Percentiles rank a stretch among this genome's conserved stretches.
Conservation (phyloP, 2,329 filamentous ascomycete genomes). For the Exophiala mesophila region DNA sequence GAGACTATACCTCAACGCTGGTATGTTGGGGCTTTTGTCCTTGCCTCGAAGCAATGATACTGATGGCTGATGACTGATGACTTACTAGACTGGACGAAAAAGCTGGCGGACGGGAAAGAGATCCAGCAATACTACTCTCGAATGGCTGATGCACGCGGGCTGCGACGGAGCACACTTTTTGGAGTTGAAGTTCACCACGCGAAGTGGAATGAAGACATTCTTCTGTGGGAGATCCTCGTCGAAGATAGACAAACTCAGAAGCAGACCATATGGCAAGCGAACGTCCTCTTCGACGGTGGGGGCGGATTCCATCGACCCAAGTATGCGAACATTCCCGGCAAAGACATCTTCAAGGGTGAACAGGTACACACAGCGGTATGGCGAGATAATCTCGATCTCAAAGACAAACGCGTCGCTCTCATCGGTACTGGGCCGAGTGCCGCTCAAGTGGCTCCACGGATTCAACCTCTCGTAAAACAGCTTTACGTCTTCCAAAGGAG, state of each 20-base stretch:
- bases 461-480: slow-evolving; percentile 1
- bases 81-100: background rate
- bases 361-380: slow-evolving; percentile 54
- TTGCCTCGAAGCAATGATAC: background rate
- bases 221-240: slow-evolving; percentile 4
- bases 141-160: slow-evolving; percentile 1
- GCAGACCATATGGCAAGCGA: slow-evolving; percentile 1
- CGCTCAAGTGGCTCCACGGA: slow-evolving; percentile 50
- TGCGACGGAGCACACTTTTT: slow-evolving; percentile 1
- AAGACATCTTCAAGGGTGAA: slow-evolving; percentile 46
- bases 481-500: slow-evolving; percentile 4
- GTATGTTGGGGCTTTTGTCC: background rate
- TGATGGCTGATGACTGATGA: background rate
- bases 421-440: slow-evolving; percentile 55
- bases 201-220: background rate
- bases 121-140: slow-evolving; percentile 5
- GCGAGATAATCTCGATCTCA: slow-evolving; percentile 39
- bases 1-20: background rate
- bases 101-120: slow-evolving; percentile 1
- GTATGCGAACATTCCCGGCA: slow-evolving; percentile 41
- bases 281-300: slow-evolving; percentile 2
- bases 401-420: slow-evolving; percentile 52
- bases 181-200: slow-evolving; percentile 1
- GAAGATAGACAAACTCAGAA: slow-evolving; percentile 1
- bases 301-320: slow-evolving; percentile 3